phyloP scores from a whole-genome alignment of 768 basidiomycete species.

The Calocybe indica region DNA sequence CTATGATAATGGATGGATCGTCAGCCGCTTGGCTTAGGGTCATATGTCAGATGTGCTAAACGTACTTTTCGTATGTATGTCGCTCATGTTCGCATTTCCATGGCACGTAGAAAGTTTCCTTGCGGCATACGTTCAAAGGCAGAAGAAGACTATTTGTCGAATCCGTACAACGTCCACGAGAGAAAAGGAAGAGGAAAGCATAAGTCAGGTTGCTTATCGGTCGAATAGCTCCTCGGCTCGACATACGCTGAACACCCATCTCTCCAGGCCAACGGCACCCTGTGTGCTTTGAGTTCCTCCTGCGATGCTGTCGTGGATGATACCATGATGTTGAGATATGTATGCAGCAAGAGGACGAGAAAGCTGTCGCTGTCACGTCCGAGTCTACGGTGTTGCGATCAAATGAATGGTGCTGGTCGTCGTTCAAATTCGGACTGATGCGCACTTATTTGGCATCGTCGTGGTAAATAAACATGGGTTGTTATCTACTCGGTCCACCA shows the following conservation, averaged over 20 bases:
- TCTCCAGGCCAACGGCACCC: slow-evolving; percentile 78
- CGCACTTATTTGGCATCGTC: too few species aligned
- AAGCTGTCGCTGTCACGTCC: too few species aligned
- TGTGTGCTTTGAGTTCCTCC: slow-evolving; percentile 67
- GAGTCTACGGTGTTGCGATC: too few species aligned
- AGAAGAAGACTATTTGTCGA: slow-evolving; percentile 59
- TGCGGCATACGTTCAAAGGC: slow-evolving; percentile 83
- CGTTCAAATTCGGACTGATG: too few species aligned
- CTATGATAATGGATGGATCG: slow-evolving; percentile 29
- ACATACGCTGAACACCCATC: slow-evolving; percentile 90
- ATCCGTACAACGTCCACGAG: neutral
- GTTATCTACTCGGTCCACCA: too few species aligned
- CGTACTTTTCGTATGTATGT: slow-evolving; percentile 81
- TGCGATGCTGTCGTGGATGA: slow-evolving; percentile 79
- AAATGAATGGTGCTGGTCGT: too few species aligned
- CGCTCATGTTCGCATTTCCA: slow-evolving; percentile 93
- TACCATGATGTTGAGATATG: slow-evolving; percentile 38
- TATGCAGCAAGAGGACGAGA: neutral
- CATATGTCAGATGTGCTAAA: slow-evolving; percentile 6
- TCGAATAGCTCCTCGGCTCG: neutral
- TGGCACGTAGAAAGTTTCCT: slow-evolving; percentile 70
- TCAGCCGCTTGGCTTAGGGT: neutral
- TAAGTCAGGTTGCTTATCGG: slow-evolving; percentile 5
- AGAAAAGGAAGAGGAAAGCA: neutral
- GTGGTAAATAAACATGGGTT: too few species aligned